These are phyloP conservation scores for Huntiella moniliformis DNA, from an alignment of 2,329 filamentous ascomycete genomes.

Conservation along the genomic window DNA sequence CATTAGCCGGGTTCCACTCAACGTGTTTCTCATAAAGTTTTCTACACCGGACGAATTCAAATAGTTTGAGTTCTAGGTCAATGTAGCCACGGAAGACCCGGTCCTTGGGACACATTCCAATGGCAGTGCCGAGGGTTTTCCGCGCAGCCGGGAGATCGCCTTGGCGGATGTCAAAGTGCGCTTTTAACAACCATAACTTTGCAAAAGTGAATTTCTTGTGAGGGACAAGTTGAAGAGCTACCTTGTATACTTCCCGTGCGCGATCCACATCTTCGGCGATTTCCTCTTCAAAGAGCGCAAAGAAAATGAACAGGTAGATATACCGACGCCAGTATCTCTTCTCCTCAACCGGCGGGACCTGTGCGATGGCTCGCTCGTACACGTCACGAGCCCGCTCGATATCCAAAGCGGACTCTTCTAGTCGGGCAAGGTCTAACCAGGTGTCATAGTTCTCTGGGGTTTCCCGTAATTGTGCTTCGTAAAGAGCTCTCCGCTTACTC, in stretches of 20 bases:
- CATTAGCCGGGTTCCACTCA: slow-evolving; percentile 77
- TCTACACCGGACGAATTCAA: slow-evolving; percentile 82
- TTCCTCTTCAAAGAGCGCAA: slow-evolving; percentile 86
- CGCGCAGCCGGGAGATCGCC: slow-evolving; percentile 61
- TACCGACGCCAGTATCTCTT: slow-evolving; percentile 96
- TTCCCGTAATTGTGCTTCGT: slow-evolving; percentile 84
- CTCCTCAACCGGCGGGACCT: slow-evolving; percentile 85
- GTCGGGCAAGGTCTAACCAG: slow-evolving; percentile 86
- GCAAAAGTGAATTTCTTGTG: slow-evolving; percentile 96
- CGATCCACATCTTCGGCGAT: slow-evolving; percentile 61
- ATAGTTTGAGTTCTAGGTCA: slow-evolving; percentile 77
- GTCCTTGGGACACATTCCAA: slow-evolving; percentile 92
- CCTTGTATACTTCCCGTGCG: slow-evolving; percentile 76
- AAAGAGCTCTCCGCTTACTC: slow-evolving; percentile 81
- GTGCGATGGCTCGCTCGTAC: slow-evolving; percentile 88
- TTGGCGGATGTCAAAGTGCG: slow-evolving; percentile 83
- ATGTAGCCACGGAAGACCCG: slow-evolving; percentile 89
- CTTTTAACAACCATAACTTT: slow-evolving; percentile 87
- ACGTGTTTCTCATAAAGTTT: slow-evolving; percentile 89
- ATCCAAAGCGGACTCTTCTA: slow-evolving; percentile 76
- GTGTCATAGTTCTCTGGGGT: slow-evolving; percentile 93
- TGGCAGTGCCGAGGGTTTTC: slow-evolving; percentile 74
- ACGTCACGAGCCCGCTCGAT: slow-evolving; percentile 71
- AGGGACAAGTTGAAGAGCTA: slow-evolving; percentile 71
- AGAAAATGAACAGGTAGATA: slow-evolving; percentile 96